Evolutionary conservation across 116 monocot species (phyloP).

Genomic region (Posidonia oceanica): DNA sequence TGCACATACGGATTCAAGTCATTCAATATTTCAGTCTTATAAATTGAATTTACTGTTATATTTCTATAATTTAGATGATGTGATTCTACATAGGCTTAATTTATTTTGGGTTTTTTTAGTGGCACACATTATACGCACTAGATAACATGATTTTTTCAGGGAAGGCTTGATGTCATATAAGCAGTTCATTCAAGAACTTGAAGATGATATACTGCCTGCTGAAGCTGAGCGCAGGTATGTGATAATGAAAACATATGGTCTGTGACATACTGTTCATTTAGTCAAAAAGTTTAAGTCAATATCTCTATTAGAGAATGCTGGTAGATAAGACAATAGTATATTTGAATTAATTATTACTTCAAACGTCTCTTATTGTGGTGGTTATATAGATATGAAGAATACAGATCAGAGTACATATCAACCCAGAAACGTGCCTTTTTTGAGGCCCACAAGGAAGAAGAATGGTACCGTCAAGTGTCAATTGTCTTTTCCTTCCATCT

Average conservation of each 20-base stretch:
- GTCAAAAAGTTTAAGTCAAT: not conserved
- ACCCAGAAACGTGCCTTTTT: conserved; percentile 93
- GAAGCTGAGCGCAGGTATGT: conserved; percentile 90
- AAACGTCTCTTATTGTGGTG: not conserved
- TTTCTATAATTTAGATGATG: too few relatives aligned
- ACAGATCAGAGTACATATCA: conserved; percentile 87
- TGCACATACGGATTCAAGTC: too few relatives aligned
- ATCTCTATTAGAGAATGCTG: too few relatives aligned
- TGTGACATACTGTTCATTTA: not conserved
- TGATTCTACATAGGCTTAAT: too few relatives aligned
- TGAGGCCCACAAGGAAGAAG: conserved; percentile 92
- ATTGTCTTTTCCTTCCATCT: not conserved
- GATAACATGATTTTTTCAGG: conserved; percentile 24
- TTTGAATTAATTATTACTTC: too few relatives aligned
- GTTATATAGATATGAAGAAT: conserved; percentile 70
- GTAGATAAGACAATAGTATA: too few relatives aligned
- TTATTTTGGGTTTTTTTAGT: too few relatives aligned
- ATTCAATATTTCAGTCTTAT: too few relatives aligned
- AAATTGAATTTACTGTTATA: too few relatives aligned
- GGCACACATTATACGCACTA: not conserved
- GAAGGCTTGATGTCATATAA: conserved; percentile 99
- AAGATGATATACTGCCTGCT: conserved; percentile 90
- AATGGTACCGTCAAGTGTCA: conserved; percentile 2
- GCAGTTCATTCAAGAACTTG: conserved; percentile 99
- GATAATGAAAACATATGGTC: not conserved